phyloP scores from a whole-genome alignment of 768 basidiomycete species.

The Naganishia friedmannii region DNA sequence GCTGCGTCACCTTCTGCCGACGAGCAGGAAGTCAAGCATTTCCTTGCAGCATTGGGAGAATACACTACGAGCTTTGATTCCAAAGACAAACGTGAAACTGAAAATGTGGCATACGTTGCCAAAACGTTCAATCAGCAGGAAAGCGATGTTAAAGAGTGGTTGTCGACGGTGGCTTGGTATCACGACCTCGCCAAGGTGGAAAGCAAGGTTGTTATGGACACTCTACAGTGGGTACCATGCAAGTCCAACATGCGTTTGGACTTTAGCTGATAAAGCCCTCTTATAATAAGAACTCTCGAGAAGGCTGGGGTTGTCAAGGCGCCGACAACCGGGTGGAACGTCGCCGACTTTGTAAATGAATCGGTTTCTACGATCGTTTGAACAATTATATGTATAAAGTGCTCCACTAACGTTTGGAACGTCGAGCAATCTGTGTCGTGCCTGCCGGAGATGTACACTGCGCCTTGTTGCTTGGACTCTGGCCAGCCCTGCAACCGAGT shows the following conservation, averaged over 20 bases:
- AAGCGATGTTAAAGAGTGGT: slow-evolving; percentile 83
- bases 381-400: slow-evolving; percentile 3
- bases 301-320: slow-evolving; percentile 70
- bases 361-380: slow-evolving; percentile 55
- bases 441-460: neutral
- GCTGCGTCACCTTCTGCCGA: slow-evolving; percentile 70
- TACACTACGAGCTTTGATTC: slow-evolving; percentile 66
- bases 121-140: slow-evolving; percentile 75
- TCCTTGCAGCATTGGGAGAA: slow-evolving; percentile 64
- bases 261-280: slow-evolving; percentile 16
- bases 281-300: slow-evolving; percentile 61
- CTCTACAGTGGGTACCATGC: slow-evolving; percentile 61
- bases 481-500: neutral
- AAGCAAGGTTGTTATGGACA: slow-evolving; percentile 64
- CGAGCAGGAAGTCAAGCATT: slow-evolving; percentile 57
- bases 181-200: slow-evolving; percentile 65
- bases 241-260: neutral
- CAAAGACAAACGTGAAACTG: slow-evolving; percentile 57
- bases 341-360: slow-evolving; percentile 61
- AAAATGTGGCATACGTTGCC: slow-evolving; percentile 72
- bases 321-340: slow-evolving; percentile 58
- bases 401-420: neutral
- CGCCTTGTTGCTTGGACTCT: neutral
- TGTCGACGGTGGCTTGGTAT: slow-evolving; percentile 74
- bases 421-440: no score